Conservation (phyloP, 1,284 basidiomycete genomes). For the Austropuccinia psidii region DNA sequence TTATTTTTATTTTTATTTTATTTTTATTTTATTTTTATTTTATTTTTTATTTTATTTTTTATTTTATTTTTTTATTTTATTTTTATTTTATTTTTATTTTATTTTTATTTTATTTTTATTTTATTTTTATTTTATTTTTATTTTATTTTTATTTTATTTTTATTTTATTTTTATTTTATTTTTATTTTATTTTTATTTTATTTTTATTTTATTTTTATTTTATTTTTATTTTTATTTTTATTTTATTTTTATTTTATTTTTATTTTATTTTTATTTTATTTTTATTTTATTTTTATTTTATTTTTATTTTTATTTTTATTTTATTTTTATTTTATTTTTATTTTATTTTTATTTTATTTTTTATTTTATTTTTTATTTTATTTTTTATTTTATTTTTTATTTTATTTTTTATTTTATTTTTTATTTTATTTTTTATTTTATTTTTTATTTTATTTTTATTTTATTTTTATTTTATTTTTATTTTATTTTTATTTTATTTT, state of each 20-base stretch:
- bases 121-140: not conserved
- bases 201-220: not conserved
- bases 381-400: not conserved
- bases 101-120: not conserved
- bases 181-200: constrained; percentile 1
- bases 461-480: not conserved
- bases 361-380: not conserved
- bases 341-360: not conserved
- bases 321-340: not conserved
- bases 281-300: not conserved
- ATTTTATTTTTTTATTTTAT: not conserved
- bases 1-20: not conserved
- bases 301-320: not conserved
- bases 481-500: not conserved
- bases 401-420: not conserved
- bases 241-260: constrained; percentile 7
- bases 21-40: not conserved
- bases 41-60: not conserved
- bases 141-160: constrained; percentile 1
- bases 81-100: not conserved
- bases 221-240: constrained; percentile 8
- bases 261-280: not conserved
- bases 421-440: not conserved
- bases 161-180: constrained; percentile 12
- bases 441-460: not conserved